Conservation (phyloP, 2,329 filamentous ascomycete species). For the Verticillium dahliae region DNA sequence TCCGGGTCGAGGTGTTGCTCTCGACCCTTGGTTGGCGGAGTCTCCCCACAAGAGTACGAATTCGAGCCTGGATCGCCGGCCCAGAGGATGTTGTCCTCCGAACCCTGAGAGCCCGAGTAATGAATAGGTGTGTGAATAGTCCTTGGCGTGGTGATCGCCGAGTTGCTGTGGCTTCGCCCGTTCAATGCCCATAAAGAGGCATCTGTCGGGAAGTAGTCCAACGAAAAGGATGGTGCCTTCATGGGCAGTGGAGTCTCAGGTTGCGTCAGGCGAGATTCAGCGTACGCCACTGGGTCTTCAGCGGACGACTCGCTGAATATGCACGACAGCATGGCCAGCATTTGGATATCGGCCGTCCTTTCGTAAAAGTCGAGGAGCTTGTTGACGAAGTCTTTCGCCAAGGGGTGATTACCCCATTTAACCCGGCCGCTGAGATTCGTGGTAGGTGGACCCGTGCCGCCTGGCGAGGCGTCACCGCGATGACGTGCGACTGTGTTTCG, state of each 20-base stretch:
- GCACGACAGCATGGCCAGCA: conserved; percentile 66
- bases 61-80: conserved; percentile 46
- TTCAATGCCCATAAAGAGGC: conserved; percentile 46
- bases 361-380: conserved; percentile 61
- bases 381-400: conserved; percentile 54
- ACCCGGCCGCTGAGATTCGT: conserved; percentile 48
- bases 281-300: conserved; percentile 49
- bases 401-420: conserved; percentile 61
- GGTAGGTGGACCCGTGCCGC: conserved; percentile 10
- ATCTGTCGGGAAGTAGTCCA: conserved; percentile 60
- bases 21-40: conserved; percentile 44
- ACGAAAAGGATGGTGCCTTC: conserved; percentile 59
- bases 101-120: conserved; percentile 49
- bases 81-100: conserved; percentile 47
- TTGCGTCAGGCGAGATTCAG: conserved; percentile 48
- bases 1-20: conserved; percentile 31
- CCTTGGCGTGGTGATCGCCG: conserved; percentile 49
- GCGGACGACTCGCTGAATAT: conserved; percentile 57
- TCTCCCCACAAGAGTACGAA: conserved; percentile 57
- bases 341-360: conserved; percentile 56
- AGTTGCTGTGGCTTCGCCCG: conserved; percentile 45
- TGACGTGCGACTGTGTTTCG: conserved; percentile 45
- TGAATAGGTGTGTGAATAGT: conserved; percentile 49
- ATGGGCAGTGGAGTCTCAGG: conserved; percentile 57
- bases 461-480: conserved; percentile 7